Percentiles rank a stretch among this genome's conserved stretches.
phyloP scores from a whole-genome alignment of 2,329 filamentous ascomycete genomes.

The Niveomyces coronatus region DNA sequence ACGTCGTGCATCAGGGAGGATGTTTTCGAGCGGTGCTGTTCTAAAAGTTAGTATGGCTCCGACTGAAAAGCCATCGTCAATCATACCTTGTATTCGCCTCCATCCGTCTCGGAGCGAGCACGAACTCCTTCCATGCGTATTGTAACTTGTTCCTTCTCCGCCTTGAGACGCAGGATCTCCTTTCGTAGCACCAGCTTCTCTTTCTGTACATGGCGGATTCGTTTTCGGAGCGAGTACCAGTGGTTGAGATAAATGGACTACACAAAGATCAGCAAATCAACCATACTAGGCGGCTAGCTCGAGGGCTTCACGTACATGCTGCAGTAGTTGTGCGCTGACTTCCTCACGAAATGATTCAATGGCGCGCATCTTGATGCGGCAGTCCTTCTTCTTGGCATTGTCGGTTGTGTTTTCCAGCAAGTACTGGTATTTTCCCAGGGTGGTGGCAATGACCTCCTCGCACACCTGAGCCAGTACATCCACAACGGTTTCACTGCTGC shows the following conservation, averaged over 20 bases:
- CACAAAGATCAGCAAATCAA: not conserved
- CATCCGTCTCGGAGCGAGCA: slow-evolving; percentile 35
- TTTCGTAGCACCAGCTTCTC: slow-evolving; percentile 47
- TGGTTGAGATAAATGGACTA: slow-evolving; percentile 51
- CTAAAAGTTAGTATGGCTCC: no score
- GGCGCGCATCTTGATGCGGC: slow-evolving; percentile 43
- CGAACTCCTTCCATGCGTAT: slow-evolving; percentile 54
- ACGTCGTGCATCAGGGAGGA: slow-evolving; percentile 53
- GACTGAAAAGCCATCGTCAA: no score
- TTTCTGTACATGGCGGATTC: slow-evolving; percentile 45
- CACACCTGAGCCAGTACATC: slow-evolving; percentile 54
- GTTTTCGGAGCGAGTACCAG: slow-evolving; percentile 45
- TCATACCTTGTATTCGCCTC: slow-evolving; percentile 43
- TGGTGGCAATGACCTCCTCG: slow-evolving; percentile 46
- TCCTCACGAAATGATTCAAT: slow-evolving; percentile 50
- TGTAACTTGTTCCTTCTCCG: slow-evolving; percentile 51
- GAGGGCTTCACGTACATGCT: slow-evolving; percentile 38
- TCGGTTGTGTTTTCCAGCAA: slow-evolving; percentile 29
- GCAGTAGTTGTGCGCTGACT: slow-evolving; percentile 42
- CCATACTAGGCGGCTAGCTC: not conserved
- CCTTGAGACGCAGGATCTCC: slow-evolving; percentile 48
- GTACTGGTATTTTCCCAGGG: slow-evolving; percentile 37
- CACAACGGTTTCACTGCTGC: slow-evolving; percentile 47
- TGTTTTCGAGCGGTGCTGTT: slow-evolving; percentile 38
- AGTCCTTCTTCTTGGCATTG: slow-evolving; percentile 40